Evolutionary conservation across 2,329 filamentous ascomycete species (phyloP).

Genomic region (Colletotrichum lupini): DNA sequence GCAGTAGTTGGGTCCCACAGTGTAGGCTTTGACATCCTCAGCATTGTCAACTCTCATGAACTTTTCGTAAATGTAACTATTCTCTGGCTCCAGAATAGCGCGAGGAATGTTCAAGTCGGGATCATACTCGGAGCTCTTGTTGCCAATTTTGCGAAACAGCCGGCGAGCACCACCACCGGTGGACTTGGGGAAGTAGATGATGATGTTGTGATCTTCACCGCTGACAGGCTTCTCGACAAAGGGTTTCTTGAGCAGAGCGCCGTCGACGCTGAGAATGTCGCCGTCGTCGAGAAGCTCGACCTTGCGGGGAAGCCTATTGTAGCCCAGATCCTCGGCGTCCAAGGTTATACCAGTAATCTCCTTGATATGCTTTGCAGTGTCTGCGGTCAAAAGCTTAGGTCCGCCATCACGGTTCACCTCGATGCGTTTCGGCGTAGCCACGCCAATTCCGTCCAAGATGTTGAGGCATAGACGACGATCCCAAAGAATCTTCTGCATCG

Average conservation of each 20-base stretch:
- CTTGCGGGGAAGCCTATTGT: slow-evolving; percentile 66
- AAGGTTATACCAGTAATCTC: slow-evolving; percentile 83
- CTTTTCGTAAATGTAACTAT: slow-evolving; percentile 96
- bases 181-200: slow-evolving; percentile 94
- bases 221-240: slow-evolving; percentile 99
- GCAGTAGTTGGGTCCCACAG: slow-evolving; percentile 91
- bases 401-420: slow-evolving; percentile 96
- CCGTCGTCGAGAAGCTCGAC: slow-evolving; percentile 92
- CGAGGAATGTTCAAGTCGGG: slow-evolving; percentile 80
- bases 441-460: slow-evolving; percentile 88
- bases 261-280: slow-evolving; percentile 89
- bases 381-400: slow-evolving; percentile 79
- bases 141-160: slow-evolving; percentile 96
- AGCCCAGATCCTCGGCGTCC: slow-evolving; percentile 70
- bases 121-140: slow-evolving; percentile 97
- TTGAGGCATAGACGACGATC: slow-evolving; percentile 90
- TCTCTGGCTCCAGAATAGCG: slow-evolving; percentile 80
- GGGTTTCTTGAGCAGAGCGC: slow-evolving; percentile 83
- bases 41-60: slow-evolving; percentile 97
- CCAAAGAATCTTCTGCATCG: slow-evolving; percentile 98
- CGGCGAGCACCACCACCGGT: slow-evolving; percentile 90
- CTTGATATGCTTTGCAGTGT: slow-evolving; percentile 83
- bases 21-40: slow-evolving; percentile 98
- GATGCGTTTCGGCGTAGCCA: slow-evolving; percentile 87
- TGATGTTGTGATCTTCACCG: slow-evolving; percentile 98